These are phyloP conservation scores for Pluteus cervinus DNA, from an alignment of 768 basidiomycete genomes.

Conservation along the genomic window DNA sequence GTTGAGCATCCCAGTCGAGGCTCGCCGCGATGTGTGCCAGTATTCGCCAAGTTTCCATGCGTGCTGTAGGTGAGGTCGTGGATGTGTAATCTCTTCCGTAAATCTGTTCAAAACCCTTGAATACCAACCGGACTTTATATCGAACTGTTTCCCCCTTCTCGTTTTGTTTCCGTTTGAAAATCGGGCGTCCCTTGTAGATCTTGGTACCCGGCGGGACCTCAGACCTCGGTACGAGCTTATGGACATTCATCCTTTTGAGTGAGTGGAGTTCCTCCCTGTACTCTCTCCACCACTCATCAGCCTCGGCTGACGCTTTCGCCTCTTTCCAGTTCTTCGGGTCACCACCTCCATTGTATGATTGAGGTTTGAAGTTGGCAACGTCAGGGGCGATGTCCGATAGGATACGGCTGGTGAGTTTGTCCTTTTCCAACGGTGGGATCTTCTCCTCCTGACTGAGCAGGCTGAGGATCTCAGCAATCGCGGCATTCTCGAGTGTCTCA, in stretches of 20 bases:
- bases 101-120: constrained; percentile 34
- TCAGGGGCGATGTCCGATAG: constrained; percentile 7
- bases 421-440: too few species aligned
- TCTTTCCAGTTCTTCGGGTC: constrained; percentile 12
- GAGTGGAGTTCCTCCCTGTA: constrained; percentile 18
- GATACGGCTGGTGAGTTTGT: constrained; percentile 1
- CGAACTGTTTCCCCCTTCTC: constrained; percentile 17
- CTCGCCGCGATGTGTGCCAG: constrained; percentile 29
- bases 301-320: constrained; percentile 17
- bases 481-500: neutral
- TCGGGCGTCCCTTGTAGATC: constrained; percentile 11
- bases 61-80: constrained; percentile 34
- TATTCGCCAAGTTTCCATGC: constrained; percentile 30
- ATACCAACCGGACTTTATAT: constrained; percentile 33
- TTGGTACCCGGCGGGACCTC: constrained; percentile 15
- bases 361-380: constrained; percentile 2
- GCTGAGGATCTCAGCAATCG: neutral
- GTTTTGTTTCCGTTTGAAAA: constrained; percentile 23
- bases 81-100: constrained; percentile 35
- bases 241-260: constrained; percentile 20
- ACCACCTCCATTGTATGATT: neutral
- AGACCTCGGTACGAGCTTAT: constrained; percentile 15
- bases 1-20: constrained; percentile 27
- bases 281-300: constrained; percentile 11
- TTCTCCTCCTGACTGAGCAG: neutral